Evolutionary conservation across 1,139 yeast species (phyloP).

Genomic region (Arxiozyma slooffiae): DNA sequence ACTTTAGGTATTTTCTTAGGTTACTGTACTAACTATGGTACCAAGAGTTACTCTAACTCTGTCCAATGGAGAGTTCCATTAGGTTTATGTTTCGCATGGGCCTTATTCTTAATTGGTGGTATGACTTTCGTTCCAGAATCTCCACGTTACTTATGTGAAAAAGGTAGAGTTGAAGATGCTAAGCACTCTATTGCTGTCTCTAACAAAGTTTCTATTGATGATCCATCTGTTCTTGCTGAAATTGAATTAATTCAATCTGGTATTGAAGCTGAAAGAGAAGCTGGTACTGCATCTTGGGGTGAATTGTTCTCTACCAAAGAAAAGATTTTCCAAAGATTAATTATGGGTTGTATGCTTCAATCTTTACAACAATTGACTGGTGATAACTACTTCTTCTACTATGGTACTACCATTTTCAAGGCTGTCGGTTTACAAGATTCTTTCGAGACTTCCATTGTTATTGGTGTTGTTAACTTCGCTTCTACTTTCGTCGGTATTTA

Average conservation of each 20-base stretch:
- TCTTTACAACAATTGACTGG: slow-evolving; percentile 70
- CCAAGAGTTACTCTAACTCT: slow-evolving; percentile 38
- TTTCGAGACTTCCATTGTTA: slow-evolving; percentile 60
- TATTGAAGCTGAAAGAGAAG: slow-evolving; percentile 39
- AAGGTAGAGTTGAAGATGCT: slow-evolving; percentile 47
- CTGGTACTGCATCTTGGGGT: slow-evolving; percentile 32
- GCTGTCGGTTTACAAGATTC: slow-evolving; percentile 66
- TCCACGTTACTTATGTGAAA: slow-evolving; percentile 57
- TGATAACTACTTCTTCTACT: slow-evolving; percentile 70
- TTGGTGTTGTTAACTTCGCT: slow-evolving; percentile 67
- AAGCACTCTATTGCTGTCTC: slow-evolving; percentile 38
- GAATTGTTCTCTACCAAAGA: slow-evolving; percentile 30
- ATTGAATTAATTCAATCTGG: slow-evolving; percentile 53
- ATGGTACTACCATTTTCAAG: slow-evolving; percentile 63
- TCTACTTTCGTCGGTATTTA: slow-evolving; percentile 60
- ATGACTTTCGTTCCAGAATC: slow-evolving; percentile 67
- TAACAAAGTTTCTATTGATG: slow-evolving; percentile 37
- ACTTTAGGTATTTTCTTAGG: slow-evolving; percentile 56
- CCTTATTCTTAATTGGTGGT: slow-evolving; percentile 38
- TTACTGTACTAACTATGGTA: slow-evolving; percentile 51
- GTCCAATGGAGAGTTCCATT: slow-evolving; percentile 57
- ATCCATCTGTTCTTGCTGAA: slow-evolving; percentile 44
- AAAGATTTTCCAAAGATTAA: slow-evolving; percentile 47
- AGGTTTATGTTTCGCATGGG: slow-evolving; percentile 42
- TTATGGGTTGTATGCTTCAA: slow-evolving; percentile 56